These are phyloP conservation scores for Pterocarpus santalinus DNA, from an alignment of 306 rosid species.

Conservation along the genomic window DNA sequence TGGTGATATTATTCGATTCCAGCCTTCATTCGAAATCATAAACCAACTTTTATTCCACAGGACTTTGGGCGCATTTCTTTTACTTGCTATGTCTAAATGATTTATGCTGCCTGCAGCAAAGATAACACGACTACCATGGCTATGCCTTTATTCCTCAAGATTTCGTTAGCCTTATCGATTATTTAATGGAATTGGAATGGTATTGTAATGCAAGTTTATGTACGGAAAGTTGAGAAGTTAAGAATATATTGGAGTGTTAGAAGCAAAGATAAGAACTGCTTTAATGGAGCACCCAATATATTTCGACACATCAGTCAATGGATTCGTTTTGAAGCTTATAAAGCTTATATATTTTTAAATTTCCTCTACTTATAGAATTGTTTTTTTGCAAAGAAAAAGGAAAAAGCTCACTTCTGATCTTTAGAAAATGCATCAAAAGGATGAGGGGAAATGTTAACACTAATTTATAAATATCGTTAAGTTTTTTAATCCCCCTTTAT, in stretches of 20 bases:
- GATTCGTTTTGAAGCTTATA: not conserved
- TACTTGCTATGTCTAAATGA: too few relatives aligned
- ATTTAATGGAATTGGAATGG: not conserved
- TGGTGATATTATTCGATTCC: too few relatives aligned
- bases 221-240: not conserved
- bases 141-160: not conserved
- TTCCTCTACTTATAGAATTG: not conserved
- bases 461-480: too few relatives aligned
- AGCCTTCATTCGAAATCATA: too few relatives aligned
- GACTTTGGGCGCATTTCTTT: too few relatives aligned
- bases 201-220: not conserved
- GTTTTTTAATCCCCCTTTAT: too few relatives aligned
- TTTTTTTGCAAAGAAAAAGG: too few relatives aligned
- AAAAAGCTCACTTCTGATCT: not conserved
- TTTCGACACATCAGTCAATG: not conserved
- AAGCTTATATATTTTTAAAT: not conserved
- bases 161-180: not conserved
- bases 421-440: constrained; percentile 1
- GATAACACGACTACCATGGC: too few relatives aligned
- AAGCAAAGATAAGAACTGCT: not conserved
- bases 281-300: not conserved
- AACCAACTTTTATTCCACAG: too few relatives aligned
- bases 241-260: too few relatives aligned
- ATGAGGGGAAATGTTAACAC: not conserved
- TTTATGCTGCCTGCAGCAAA: too few relatives aligned